Percentiles rank a stretch among this genome's conserved stretches.
phyloP scores from a whole-genome alignment of 176 grass and related monocot genomes.

The Aegilops speltoides region DNA sequence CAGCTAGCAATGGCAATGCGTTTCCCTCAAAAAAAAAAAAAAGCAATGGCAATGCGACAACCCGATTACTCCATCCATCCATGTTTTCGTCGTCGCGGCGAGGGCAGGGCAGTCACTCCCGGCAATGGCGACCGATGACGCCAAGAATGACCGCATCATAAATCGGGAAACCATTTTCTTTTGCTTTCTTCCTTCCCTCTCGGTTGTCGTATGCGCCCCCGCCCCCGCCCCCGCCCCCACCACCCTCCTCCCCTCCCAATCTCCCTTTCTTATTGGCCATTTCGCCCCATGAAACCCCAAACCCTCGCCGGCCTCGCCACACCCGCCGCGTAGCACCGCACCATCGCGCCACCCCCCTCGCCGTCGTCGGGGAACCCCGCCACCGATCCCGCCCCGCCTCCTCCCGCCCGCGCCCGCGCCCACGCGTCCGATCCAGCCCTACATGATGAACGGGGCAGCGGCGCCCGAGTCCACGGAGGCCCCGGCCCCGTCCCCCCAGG shows the following conservation, averaged over 20 bases:
- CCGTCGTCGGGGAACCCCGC: background rate
- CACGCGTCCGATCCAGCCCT: constrained; percentile 35
- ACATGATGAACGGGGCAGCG: constrained; percentile 42
- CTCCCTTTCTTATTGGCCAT: constrained; percentile 34
- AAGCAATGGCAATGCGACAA: background rate
- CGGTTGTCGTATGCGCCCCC: constrained; percentile 45
- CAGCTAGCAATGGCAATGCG: background rate
- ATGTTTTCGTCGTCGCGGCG: background rate
- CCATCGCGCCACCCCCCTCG: background rate
- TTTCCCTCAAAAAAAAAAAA: too few species aligned
- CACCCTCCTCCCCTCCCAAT: background rate
- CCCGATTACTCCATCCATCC: background rate
- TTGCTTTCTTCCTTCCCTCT: constrained; percentile 21
- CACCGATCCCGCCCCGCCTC: constrained; percentile 22
- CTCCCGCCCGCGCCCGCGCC: background rate
- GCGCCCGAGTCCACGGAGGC: constrained; percentile 35
- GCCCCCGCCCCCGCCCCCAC: background rate
- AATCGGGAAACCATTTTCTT: background rate
- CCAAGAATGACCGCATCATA: background rate
- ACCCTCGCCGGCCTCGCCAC: constrained; percentile 54
- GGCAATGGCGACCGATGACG: background rate
- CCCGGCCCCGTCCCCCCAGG: constrained; percentile 37
- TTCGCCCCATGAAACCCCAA: constrained; percentile 55
- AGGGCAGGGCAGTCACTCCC: background rate
- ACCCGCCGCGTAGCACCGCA: constrained; percentile 9